Percentiles rank a stretch among this genome's conserved stretches.
Conservation (phyloP, 345 rosid genomes). For the Isatis tinctoria region DNA sequence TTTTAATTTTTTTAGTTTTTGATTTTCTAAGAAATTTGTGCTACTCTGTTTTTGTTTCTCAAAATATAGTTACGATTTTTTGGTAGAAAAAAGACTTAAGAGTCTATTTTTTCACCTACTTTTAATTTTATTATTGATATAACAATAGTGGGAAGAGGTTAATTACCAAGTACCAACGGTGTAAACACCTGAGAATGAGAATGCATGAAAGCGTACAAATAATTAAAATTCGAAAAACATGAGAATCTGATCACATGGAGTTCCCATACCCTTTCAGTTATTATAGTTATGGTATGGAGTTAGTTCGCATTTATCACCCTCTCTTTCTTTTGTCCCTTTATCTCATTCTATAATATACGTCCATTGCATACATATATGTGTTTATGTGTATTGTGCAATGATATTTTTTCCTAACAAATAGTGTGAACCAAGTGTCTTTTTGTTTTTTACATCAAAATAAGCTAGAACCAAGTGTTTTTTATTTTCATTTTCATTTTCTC, state of each 20-base stretch:
- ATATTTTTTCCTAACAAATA: neutral
- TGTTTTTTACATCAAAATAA: no score
- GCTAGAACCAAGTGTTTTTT: constrained; percentile 17
- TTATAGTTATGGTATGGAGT: constrained; percentile 40
- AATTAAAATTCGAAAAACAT: neutral
- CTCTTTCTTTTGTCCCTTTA: constrained; percentile 6
- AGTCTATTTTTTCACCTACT: neutral
- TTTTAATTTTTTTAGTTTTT: no score
- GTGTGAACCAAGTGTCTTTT: constrained; percentile 20
- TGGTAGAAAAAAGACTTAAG: no score
- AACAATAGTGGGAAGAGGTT: neutral
- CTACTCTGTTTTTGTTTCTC: no score
- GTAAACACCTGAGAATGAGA: constrained; percentile 7
- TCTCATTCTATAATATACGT: neutral
- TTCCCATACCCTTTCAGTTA: constrained; percentile 45
- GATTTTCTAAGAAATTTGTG: no score
- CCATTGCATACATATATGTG: neutral
- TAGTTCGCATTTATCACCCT: constrained; percentile 20
- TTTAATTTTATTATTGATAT: no score
- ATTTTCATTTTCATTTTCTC: neutral
- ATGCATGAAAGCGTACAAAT: neutral
- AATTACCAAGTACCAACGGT: neutral
- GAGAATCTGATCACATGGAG: constrained; percentile 45
- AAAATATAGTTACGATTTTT: no score
- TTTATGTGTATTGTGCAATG: neutral